These are phyloP conservation scores for Amanita jacksonii DNA, from an alignment of 768 basidiomycete genomes.

Conservation along the genomic window DNA sequence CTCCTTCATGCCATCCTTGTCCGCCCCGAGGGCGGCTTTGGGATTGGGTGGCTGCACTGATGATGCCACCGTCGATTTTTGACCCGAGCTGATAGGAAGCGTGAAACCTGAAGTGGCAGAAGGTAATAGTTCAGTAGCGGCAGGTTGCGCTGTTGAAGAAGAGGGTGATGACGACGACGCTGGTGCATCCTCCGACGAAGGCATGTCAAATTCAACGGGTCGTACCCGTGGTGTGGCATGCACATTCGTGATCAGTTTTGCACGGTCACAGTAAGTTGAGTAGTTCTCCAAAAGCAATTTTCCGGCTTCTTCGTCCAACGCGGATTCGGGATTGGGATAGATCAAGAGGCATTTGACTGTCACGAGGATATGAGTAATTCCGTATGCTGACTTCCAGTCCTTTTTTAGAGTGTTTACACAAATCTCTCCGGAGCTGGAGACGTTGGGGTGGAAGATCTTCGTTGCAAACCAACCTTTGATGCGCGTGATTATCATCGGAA, in stretches of 20 bases:
- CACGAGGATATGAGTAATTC: conserved; percentile 84
- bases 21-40: conserved; percentile 16
- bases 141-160: conserved; percentile 14
- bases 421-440: conserved; percentile 83
- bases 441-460: conserved; percentile 97
- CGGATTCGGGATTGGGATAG: conserved; percentile 94
- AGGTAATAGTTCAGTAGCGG: conserved; percentile 14
- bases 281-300: conserved; percentile 88
- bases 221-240: conserved; percentile 77
- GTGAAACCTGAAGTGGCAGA: conserved; percentile 23
- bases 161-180: conserved; percentile 16
- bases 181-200: conserved; percentile 17
- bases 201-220: conserved; percentile 62
- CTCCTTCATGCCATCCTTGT: conserved; percentile 43
- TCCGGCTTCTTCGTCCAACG: conserved; percentile 92
- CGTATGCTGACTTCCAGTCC: conserved; percentile 90
- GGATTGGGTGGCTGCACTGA: neutral
- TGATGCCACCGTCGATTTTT: conserved; percentile 23
- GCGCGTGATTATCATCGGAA: conserved; percentile 8
- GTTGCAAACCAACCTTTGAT: conserved; percentile 76
- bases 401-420: conserved; percentile 97
- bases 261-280: conserved; percentile 77
- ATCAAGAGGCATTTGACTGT: conserved; percentile 95
- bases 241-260: conserved; percentile 81
- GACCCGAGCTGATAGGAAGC: conserved; percentile 32